Evolutionary conservation across 164 flowering plant genomes (phyloP).

Genomic region (Dillenia suffruticosa): DNA sequence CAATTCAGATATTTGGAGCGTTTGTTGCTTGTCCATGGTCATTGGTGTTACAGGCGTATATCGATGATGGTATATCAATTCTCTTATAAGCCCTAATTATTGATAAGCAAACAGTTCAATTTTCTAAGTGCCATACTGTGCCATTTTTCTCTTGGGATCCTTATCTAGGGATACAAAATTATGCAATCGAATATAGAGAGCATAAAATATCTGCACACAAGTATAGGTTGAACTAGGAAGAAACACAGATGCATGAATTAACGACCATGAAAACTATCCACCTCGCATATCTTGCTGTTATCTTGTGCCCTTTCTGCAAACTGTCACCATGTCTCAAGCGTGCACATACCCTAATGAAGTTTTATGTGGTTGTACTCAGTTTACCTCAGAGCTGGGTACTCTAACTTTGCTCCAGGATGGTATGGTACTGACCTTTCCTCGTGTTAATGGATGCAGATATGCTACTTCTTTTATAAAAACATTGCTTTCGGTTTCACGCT

Average conservation of each 20-base stretch:
- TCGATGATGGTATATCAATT: constrained; percentile 61
- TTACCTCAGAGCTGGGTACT: not conserved
- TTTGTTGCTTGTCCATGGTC: constrained; percentile 81
- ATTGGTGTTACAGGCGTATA: constrained; percentile 89
- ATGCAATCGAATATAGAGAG: not conserved
- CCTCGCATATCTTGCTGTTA: not conserved
- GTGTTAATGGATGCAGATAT: constrained; percentile 51
- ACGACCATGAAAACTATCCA: not conserved
- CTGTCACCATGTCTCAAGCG: not conserved
- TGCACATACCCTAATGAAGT: not conserved
- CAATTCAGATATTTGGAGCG: constrained; percentile 82
- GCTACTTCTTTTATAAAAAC: constrained; percentile 92
- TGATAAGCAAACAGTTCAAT: too few relatives aligned
- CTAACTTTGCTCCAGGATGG: not conserved
- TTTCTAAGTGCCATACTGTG: not conserved
- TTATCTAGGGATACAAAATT: not conserved
- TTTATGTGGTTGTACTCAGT: not conserved
- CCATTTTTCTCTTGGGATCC: not conserved
- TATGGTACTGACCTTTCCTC: constrained; percentile 1
- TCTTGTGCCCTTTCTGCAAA: not conserved
- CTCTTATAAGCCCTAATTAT: too few relatives aligned
- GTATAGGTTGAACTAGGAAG: not conserved
- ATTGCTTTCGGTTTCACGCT: constrained; percentile 76
- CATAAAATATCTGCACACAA: not conserved
- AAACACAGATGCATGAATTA: not conserved